Conservation (phyloP, 208 protist genomes). For the Acanthamoeba culbertsoni region DNA sequence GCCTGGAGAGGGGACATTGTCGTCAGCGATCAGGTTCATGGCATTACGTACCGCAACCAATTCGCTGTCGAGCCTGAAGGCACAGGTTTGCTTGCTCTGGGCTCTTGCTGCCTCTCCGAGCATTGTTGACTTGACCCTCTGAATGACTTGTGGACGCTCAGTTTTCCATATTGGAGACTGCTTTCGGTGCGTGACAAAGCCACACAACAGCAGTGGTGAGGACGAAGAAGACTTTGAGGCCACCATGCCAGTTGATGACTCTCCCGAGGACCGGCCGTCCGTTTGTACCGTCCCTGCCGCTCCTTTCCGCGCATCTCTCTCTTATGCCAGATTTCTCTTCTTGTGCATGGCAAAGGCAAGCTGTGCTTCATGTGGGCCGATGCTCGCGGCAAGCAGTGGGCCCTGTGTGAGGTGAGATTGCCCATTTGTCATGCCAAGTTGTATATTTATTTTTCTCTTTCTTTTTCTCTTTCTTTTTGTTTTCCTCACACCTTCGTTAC, state of each 20-base stretch:
- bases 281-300: not conserved
- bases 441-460: not conserved
- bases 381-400: constrained; percentile 16
- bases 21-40: not conserved
- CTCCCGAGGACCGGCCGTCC: not conserved
- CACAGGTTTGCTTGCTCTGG: not conserved
- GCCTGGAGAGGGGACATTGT: not conserved
- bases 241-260: constrained; percentile 7
- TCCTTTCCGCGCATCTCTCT: too few species aligned
- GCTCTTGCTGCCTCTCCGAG: not conserved
- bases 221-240: not conserved
- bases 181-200: not conserved
- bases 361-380: not conserved
- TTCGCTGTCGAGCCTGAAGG: not conserved
- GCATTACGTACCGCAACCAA: not conserved
- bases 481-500: not conserved
- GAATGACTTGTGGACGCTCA: not conserved
- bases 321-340: too few species aligned
- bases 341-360: too few species aligned
- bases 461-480: not conserved
- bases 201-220: not conserved
- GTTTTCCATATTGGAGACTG: not conserved
- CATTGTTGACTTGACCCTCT: not conserved
- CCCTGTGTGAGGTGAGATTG: not conserved
- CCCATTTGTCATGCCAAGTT: not conserved